Conservation (phyloP, 2,329 filamentous ascomycete species). For the Trichophaea hybrida region DNA sequence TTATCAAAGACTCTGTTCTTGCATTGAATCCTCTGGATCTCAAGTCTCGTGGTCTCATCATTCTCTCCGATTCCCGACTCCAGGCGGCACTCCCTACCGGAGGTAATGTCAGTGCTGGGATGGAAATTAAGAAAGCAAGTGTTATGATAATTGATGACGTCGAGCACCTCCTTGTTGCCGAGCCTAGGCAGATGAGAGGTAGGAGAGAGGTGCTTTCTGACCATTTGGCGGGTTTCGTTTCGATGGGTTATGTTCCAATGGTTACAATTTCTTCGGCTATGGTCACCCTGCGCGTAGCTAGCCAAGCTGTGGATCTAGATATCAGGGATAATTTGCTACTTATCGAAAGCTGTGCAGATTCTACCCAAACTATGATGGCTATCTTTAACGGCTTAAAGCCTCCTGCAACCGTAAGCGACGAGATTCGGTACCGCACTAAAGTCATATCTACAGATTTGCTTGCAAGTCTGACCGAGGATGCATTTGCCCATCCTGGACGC, state of each 20-base stretch:
- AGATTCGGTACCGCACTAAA: slow-evolving; percentile 73
- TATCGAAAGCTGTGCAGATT: slow-evolving; percentile 90
- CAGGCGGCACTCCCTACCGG: slow-evolving; percentile 52
- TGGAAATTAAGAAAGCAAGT: slow-evolving; percentile 66
- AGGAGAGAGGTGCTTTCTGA: slow-evolving; percentile 29
- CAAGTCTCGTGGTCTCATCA: slow-evolving; percentile 60
- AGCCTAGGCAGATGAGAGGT: slow-evolving; percentile 8
- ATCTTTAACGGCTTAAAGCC: slow-evolving; percentile 68
- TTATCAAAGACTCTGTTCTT: slow-evolving; percentile 64
- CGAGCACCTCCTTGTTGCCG: slow-evolving; percentile 32
- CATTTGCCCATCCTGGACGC: slow-evolving; percentile 41
- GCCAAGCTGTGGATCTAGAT: slow-evolving; percentile 56
- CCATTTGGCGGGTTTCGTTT: slow-evolving; percentile 39
- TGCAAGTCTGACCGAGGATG: slow-evolving; percentile 77
- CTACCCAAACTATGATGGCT: slow-evolving; percentile 76
- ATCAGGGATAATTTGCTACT: slow-evolving; percentile 75
- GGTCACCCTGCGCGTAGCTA: slow-evolving; percentile 46
- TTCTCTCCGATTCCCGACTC: slow-evolving; percentile 63
- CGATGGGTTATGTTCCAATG: slow-evolving; percentile 68
- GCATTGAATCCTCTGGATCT: slow-evolving; percentile 69
- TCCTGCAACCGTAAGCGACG: slow-evolving; percentile 66
- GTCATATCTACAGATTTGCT: slow-evolving; percentile 77
- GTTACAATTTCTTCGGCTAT: slow-evolving; percentile 76
- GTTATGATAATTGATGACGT: slow-evolving; percentile 70
- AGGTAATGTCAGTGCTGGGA: slow-evolving; percentile 46